A percentile compares a stretch with the other conserved stretches of the same genome.
phyloP scores from a whole-genome alignment of 176 grass and related monocot genomes.

The Pharus latifolius region DNA sequence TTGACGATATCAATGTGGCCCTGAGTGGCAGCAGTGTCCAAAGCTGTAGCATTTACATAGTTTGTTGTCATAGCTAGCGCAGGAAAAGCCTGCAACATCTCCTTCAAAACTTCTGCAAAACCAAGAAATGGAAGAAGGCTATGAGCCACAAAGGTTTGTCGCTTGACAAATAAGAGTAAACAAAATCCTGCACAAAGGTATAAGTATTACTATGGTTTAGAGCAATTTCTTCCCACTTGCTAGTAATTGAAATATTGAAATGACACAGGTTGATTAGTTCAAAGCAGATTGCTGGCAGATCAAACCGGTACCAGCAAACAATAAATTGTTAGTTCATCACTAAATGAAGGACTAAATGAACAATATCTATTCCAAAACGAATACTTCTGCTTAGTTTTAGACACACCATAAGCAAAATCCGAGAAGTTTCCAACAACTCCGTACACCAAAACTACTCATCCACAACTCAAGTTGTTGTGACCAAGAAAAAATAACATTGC shows the following conservation, averaged over 20 bases:
- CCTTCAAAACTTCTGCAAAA: slow-evolving; percentile 73
- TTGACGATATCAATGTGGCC: slow-evolving; percentile 80
- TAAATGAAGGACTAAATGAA: neutral
- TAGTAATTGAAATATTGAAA: slow-evolving; percentile 1
- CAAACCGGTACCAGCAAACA: neutral
- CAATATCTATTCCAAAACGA: neutral
- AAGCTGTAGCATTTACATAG: slow-evolving; percentile 86
- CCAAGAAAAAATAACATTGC: neutral
- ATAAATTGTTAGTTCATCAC: neutral
- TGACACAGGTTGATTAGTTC: neutral
- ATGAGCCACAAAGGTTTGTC: neutral
- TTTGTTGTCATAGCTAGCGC: slow-evolving; percentile 88
- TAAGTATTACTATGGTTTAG: neutral
- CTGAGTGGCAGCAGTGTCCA: slow-evolving; percentile 85
- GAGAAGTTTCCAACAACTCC: neutral
- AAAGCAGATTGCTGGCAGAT: neutral
- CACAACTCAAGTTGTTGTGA: neutral
- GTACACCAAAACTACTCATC: neutral
- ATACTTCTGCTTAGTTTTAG: neutral
- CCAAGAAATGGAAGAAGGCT: neutral
- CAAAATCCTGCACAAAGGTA: neutral
- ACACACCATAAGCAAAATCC: neutral
- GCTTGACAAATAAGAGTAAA: neutral
- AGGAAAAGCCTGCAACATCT: slow-evolving; percentile 59
- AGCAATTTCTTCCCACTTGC: neutral